These are phyloP conservation scores for Neurospora cerealis DNA, from an alignment of 495 filamentous ascomycete genomes.

Conservation along the genomic window DNA sequence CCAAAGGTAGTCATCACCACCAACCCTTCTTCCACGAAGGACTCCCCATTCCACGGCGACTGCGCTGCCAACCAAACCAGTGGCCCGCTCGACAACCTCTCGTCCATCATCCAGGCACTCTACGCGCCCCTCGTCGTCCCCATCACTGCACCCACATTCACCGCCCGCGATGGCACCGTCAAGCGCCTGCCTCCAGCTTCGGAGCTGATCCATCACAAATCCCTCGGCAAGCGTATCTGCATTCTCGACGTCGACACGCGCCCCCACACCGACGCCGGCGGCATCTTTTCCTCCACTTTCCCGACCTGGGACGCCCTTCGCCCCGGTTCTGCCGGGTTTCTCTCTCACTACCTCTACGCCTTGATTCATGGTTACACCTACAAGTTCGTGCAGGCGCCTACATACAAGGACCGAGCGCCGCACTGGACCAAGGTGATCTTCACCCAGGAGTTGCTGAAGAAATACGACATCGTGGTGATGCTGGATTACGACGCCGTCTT, in stretches of 20 bases:
- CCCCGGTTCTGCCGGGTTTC: conserved; percentile 23
- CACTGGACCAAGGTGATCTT: conserved; percentile 43
- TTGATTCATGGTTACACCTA: conserved; percentile 46
- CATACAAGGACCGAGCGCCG: conserved; percentile 24
- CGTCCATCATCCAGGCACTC: conserved; percentile 14
- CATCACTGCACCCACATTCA: conserved; percentile 15
- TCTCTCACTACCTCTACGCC: conserved; percentile 35
- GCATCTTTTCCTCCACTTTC: conserved; percentile 16
- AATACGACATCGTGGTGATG: conserved; percentile 41
- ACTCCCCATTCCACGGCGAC: background rate
- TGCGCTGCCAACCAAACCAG: background rate
- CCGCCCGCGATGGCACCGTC: conserved; percentile 12
- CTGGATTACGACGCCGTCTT: conserved; percentile 42
- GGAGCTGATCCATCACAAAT: conserved; percentile 12
- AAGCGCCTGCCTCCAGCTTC: conserved; percentile 13
- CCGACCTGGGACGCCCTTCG: conserved; percentile 13
- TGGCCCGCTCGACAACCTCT: conserved; percentile 6
- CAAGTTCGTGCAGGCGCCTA: conserved; percentile 33
- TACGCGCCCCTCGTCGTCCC: conserved; percentile 18
- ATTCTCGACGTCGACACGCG: conserved; percentile 35
- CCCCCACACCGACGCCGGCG: conserved; percentile 14
- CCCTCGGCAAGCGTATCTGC: conserved; percentile 25
- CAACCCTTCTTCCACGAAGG: background rate
- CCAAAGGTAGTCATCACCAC: conserved; percentile 12
- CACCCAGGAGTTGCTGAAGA: conserved; percentile 32